Evolutionary conservation across 164 flowering plant species (phyloP).

Genomic region (Protea cynaroides): DNA sequence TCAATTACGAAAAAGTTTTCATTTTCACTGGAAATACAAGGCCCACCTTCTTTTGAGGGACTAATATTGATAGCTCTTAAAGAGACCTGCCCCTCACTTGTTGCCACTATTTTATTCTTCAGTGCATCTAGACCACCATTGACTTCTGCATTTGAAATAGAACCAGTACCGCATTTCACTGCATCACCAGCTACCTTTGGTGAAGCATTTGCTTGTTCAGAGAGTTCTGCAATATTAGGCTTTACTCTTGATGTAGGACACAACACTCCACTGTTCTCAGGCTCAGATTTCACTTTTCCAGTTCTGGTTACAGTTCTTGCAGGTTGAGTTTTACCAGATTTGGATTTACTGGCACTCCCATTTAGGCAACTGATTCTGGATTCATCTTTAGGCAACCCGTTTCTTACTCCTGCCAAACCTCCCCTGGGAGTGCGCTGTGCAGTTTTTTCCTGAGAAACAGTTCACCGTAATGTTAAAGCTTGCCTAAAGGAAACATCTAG

Average conservation of each 20-base stretch:
- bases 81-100: background rate
- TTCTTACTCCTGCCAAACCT: constrained; percentile 18
- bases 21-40: constrained; percentile 8
- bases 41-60: constrained; percentile 8
- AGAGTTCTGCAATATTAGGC: constrained; percentile 16
- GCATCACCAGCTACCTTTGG: constrained; percentile 11
- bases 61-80: constrained; percentile 4
- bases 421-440: constrained; percentile 24
- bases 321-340: constrained; percentile 26
- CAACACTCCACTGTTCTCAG: constrained; percentile 8
- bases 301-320: constrained; percentile 15
- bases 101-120: constrained; percentile 4
- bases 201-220: constrained; percentile 20
- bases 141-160: constrained; percentile 10
- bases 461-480: background rate
- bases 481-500: background rate
- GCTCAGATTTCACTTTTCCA: constrained; percentile 13
- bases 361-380: constrained; percentile 18
- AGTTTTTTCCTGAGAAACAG: constrained; percentile 20
- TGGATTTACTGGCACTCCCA: constrained; percentile 27
- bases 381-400: constrained; percentile 14
- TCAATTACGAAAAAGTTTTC: constrained; percentile 17
- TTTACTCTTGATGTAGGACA: constrained; percentile 14
- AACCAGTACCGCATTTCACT: constrained; percentile 1
- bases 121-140: background rate